These are phyloP conservation scores for Lichtheimia corymbifera DNA, from an alignment of 371 early-diverging fungal genomes.

Conservation along the genomic window DNA sequence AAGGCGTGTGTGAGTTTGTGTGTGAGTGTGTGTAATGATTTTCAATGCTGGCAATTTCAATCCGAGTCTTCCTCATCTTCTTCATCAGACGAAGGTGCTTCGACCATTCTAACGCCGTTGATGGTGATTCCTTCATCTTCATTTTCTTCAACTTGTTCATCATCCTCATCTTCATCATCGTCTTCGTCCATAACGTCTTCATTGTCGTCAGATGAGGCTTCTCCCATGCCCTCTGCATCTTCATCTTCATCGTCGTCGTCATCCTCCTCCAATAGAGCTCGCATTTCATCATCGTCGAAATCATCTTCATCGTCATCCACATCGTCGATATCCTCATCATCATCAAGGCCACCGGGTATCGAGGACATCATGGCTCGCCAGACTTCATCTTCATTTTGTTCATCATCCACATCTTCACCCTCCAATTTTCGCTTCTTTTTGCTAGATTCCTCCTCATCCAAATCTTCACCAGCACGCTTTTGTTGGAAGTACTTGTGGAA, in stretches of 20 bases:
- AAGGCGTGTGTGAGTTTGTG: no score
- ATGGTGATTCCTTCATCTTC: no score
- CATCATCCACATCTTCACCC: conserved; percentile 62
- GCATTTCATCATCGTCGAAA: conserved; percentile 45
- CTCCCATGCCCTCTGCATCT: not conserved
- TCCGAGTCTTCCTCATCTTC: not conserved
- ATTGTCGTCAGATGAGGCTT: no score
- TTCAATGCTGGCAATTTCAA: no score
- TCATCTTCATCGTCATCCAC: conserved; percentile 57
- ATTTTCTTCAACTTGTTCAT: no score
- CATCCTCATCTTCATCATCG: no score
- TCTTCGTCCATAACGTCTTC: no score
- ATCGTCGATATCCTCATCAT: conserved; percentile 51
- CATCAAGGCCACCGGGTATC: conserved; percentile 65
- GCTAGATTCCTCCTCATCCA: conserved; percentile 38
- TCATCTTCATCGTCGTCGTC: conserved; percentile 7
- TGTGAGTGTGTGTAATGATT: no score
- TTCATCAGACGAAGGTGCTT: conserved; percentile 5
- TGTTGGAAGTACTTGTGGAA: conserved; percentile 84
- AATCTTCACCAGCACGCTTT: conserved; percentile 36
- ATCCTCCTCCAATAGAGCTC: conserved; percentile 1
- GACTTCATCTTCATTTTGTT: conserved; percentile 63
- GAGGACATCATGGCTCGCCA: conserved; percentile 75
- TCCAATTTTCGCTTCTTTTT: conserved; percentile 61
- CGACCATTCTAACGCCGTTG: not conserved